phyloP scores from a whole-genome alignment of 768 basidiomycete species.

The Agrocybe chaxingu region DNA sequence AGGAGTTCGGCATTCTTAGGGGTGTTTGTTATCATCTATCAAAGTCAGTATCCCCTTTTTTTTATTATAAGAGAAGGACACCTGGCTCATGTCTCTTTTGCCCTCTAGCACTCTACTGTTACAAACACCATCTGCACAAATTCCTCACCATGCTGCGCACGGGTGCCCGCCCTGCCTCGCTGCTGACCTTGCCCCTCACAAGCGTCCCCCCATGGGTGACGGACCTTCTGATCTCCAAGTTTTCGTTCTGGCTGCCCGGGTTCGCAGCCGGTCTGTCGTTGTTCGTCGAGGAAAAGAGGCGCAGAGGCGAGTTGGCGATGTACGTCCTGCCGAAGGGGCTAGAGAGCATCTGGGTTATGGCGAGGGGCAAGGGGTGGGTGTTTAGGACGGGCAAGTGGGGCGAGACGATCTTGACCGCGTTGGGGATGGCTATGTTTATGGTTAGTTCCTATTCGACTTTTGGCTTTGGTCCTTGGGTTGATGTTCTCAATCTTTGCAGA shows the following conservation, averaged over 20 bases:
- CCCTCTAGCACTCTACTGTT: slow-evolving; percentile 56
- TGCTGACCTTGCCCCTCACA: slow-evolving; percentile 30
- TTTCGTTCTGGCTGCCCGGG: slow-evolving; percentile 73
- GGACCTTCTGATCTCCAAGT: slow-evolving; percentile 61
- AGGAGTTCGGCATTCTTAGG: slow-evolving; percentile 88
- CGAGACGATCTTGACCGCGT: slow-evolving; percentile 52
- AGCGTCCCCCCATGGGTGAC: slow-evolving; percentile 43
- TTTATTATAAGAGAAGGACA: background rate
- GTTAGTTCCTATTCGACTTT: slow-evolving; percentile 37
- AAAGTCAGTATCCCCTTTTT: slow-evolving; percentile 46
- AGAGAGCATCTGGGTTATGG: slow-evolving; percentile 86
- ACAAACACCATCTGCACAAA: slow-evolving; percentile 58
- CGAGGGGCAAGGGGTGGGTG: slow-evolving; percentile 73
- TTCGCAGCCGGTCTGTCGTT: slow-evolving; percentile 73
- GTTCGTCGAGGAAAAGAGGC: slow-evolving; percentile 82
- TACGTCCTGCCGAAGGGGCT: slow-evolving; percentile 86
- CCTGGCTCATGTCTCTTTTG: background rate
- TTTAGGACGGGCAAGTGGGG: slow-evolving; percentile 69
- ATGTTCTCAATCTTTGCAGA: slow-evolving; percentile 34
- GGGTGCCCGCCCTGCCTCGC: slow-evolving; percentile 10
- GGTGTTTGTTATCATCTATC: slow-evolving; percentile 77
- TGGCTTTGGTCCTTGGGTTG: slow-evolving; percentile 1
- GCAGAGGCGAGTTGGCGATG: slow-evolving; percentile 92
- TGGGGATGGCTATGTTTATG: slow-evolving; percentile 79
- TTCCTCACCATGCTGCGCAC: slow-evolving; percentile 35